phyloP scores from a whole-genome alignment of 306 rosid genomes.

The Gillenia trifoliata region DNA sequence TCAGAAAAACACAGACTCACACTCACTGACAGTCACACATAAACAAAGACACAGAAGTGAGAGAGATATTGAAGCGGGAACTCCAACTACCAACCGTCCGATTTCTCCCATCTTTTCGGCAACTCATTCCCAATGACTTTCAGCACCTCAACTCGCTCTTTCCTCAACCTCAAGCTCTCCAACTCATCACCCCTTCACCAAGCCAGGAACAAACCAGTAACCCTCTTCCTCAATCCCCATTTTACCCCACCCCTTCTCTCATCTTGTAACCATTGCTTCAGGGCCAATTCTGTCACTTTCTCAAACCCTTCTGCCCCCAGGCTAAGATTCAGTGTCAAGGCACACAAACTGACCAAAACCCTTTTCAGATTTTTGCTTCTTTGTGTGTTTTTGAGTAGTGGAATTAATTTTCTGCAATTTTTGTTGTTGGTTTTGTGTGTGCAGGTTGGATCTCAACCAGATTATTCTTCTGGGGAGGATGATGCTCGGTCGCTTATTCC shows the following conservation, averaged over 20 bases:
- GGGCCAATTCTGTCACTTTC: constrained; percentile 19
- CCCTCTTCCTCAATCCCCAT: constrained; percentile 21
- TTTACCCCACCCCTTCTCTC: constrained; percentile 18
- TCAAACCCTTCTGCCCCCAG: constrained; percentile 30
- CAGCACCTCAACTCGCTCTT: constrained; percentile 34
- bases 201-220: constrained; percentile 23
- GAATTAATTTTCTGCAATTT: neutral
- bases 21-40: constrained; percentile 3
- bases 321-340: constrained; percentile 45
- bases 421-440: constrained; percentile 13
- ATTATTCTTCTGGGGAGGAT: constrained; percentile 43
- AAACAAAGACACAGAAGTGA: too few relatives aligned
- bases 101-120: constrained; percentile 1
- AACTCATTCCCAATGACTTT: constrained; percentile 62
- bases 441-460: constrained; percentile 61
- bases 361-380: constrained; percentile 27
- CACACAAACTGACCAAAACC: constrained; percentile 3
- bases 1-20: neutral
- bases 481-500: constrained; percentile 43
- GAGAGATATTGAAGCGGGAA: constrained; percentile 16
- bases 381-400: constrained; percentile 3
- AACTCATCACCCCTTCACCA: constrained; percentile 19
- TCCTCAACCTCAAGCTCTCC: constrained; percentile 31
- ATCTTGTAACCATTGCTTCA: constrained; percentile 17
- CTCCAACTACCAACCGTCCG: neutral